These are phyloP conservation scores for Bolboschoenus planiculmis DNA, from an alignment of 176 grass and related monocot species.

Conservation along the genomic window DNA sequence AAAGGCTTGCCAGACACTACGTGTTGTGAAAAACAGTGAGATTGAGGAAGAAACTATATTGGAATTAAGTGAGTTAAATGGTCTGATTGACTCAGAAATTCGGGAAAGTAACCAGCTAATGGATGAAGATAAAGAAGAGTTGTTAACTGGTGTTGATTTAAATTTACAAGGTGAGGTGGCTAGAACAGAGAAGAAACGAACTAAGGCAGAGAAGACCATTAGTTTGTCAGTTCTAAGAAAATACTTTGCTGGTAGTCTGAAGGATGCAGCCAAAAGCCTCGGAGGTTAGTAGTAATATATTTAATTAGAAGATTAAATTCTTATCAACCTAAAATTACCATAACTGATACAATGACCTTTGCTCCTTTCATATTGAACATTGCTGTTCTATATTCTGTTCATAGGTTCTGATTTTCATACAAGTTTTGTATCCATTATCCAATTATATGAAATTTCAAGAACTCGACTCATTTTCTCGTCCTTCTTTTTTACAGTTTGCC, in stretches of 20 bases:
- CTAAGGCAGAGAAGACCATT: slow-evolving; percentile 75
- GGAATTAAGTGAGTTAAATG: slow-evolving; percentile 50
- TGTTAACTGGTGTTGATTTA: slow-evolving; percentile 30
- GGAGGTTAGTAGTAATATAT: slow-evolving; percentile 50
- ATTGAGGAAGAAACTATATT: slow-evolving; percentile 45
- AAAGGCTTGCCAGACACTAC: slow-evolving; percentile 50
- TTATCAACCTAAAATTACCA: background rate
- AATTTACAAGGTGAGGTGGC: slow-evolving; percentile 25
- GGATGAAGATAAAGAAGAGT: slow-evolving; percentile 38
- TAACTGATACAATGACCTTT: background rate
- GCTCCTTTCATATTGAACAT: background rate
- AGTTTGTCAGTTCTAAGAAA: slow-evolving; percentile 77
- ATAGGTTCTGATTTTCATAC: background rate
- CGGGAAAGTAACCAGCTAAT: background rate
- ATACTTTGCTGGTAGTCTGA: slow-evolving; percentile 89
- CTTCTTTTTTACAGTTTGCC: slow-evolving; percentile 51
- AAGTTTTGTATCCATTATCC: background rate
- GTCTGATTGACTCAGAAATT: slow-evolving; percentile 17
- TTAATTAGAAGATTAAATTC: background rate
- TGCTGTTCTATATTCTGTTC: too few relatives aligned
- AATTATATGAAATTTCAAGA: slow-evolving; percentile 9
- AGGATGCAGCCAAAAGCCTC: slow-evolving; percentile 88
- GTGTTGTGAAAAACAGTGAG: slow-evolving; percentile 66
- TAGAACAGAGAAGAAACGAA: slow-evolving; percentile 56
- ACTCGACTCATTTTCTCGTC: background rate